A percentile compares a stretch with the other conserved stretches of the same genome.
phyloP scores from a whole-genome alignment of 345 rosid species.

The Lepidium aucheri region DNA sequence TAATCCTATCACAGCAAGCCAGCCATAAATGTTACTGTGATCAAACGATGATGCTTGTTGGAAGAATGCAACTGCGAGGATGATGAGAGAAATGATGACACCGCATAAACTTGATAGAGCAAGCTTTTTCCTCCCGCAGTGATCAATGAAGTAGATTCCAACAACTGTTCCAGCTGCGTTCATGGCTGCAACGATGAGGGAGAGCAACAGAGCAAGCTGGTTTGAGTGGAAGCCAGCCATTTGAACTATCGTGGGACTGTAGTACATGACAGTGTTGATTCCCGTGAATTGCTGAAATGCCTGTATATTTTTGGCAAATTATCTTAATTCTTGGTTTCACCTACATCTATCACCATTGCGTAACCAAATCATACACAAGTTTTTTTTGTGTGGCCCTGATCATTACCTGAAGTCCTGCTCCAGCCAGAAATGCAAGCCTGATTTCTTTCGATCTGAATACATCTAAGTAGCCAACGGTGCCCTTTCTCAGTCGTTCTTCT shows the following conservation, averaged over 20 bases:
- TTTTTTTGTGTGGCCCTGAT: not conserved
- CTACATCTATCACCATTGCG: too few species aligned
- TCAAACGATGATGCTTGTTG: not conserved
- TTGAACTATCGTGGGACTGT: slow-evolving; percentile 95
- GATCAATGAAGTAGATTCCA: slow-evolving; percentile 85
- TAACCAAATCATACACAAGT: not conserved
- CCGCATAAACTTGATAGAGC: slow-evolving; percentile 78
- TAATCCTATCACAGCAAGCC: slow-evolving; percentile 70
- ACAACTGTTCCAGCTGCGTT: slow-evolving; percentile 81
- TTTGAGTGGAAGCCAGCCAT: slow-evolving; percentile 91
- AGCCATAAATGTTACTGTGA: slow-evolving; percentile 34
- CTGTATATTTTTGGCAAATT: slow-evolving; percentile 31
- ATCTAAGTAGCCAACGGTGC: slow-evolving; percentile 44
- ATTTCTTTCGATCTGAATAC: slow-evolving; percentile 75
- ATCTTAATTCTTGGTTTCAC: not conserved
- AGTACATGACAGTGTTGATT: slow-evolving; percentile 95
- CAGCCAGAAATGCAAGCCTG: slow-evolving; percentile 84
- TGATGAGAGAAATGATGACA: slow-evolving; percentile 56
- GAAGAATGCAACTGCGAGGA: slow-evolving; percentile 68
- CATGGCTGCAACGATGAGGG: slow-evolving; percentile 71
- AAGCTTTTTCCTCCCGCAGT: slow-evolving; percentile 64
- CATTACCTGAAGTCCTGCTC: slow-evolving; percentile 94
- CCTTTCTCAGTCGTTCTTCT: slow-evolving; percentile 52
- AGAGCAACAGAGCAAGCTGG: slow-evolving; percentile 70
- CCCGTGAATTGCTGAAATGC: slow-evolving; percentile 98